A percentile compares a stretch with the other conserved stretches of the same genome.
Evolutionary conservation across 257 asterid genomes (phyloP).

Genomic region (Verbena officinalis): DNA sequence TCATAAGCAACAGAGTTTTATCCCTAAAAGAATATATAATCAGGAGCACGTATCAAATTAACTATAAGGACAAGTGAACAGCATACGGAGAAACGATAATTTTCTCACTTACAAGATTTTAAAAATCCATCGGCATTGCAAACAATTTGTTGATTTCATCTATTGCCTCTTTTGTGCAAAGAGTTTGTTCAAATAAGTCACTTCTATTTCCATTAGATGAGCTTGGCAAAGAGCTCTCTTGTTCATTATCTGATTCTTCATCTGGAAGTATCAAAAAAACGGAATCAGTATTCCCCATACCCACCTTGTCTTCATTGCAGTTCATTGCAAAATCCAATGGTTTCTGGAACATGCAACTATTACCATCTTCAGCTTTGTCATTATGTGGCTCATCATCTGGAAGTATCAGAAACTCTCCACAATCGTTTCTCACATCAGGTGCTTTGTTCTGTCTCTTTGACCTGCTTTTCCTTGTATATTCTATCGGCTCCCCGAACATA

Average conservation of each 20-base stretch:
- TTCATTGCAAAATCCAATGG: conserved; percentile 24
- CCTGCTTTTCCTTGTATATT: conserved; percentile 75
- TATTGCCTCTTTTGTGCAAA: conserved; percentile 90
- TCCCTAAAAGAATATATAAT: neutral
- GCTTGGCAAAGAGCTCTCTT: conserved; percentile 43
- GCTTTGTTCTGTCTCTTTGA: conserved; percentile 51
- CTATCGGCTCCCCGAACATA: conserved; percentile 96
- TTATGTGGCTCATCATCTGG: conserved; percentile 51
- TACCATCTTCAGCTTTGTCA: conserved; percentile 24
- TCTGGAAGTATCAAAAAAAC: conserved; percentile 76
- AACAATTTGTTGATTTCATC: conserved; percentile 86
- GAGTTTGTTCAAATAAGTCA: conserved; percentile 76
- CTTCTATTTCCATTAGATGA: conserved; percentile 38
- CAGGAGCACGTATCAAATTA: neutral
- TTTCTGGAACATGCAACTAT: conserved; percentile 16
- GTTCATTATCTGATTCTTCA: conserved; percentile 50
- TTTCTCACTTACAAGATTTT: conserved; percentile 43
- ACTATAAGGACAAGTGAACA: conserved; percentile 21
- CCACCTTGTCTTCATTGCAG: conserved; percentile 25
- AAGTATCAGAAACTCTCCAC: conserved; percentile 53
- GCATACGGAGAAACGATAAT: neutral
- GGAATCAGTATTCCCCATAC: conserved; percentile 25
- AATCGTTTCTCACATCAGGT: conserved; percentile 34
- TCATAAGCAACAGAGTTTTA: too few relatives aligned
- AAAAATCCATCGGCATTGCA: conserved; percentile 87